A percentile compares a stretch with the other conserved stretches of the same genome.
phyloP scores from a whole-genome alignment of 2,329 filamentous ascomycete genomes.

The Aspergillus sp. region DNA sequence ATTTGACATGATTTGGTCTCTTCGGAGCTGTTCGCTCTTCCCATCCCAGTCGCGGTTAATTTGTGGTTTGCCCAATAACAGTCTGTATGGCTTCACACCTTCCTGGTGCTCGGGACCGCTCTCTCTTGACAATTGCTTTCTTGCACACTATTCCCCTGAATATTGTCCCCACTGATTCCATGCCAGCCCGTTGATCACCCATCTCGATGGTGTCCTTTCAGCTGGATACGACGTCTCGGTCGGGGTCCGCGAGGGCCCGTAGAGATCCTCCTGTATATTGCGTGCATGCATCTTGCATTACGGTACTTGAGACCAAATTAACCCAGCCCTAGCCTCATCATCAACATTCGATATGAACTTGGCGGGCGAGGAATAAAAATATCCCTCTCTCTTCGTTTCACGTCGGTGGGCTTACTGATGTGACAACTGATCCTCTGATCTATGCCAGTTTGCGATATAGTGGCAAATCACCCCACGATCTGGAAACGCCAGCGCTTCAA shows the following conservation, averaged over 20 bases:
- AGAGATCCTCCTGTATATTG: too few species aligned
- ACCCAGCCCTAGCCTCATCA: too few species aligned
- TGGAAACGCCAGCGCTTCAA: slow-evolving; percentile 18
- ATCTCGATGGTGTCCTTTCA: background rate
- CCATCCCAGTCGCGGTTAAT: background rate
- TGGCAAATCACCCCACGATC: slow-evolving; percentile 30
- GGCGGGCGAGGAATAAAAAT: slow-evolving; percentile 5
- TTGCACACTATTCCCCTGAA: slow-evolving; percentile 3
- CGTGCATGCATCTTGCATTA: too few species aligned
- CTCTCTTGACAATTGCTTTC: slow-evolving; percentile 9
- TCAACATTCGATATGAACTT: background rate
- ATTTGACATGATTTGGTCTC: too few species aligned
- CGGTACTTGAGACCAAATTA: too few species aligned
- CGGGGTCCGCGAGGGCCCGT: too few species aligned
- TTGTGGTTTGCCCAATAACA: background rate
- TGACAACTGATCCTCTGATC: slow-evolving; percentile 19
- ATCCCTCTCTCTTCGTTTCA: slow-evolving; percentile 14
- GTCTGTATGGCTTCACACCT: background rate
- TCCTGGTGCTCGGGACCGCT: background rate
- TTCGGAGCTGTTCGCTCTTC: slow-evolving; percentile 11
- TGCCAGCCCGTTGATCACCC: background rate
- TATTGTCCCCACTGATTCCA: slow-evolving; percentile 1
- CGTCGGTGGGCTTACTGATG: slow-evolving; percentile 5
- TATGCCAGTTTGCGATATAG: slow-evolving; percentile 14
- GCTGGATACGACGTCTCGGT: too few species aligned